A percentile compares a stretch with the other conserved stretches of the same genome.
phyloP scores from a whole-genome alignment of 148 eudicot species.

The Vaccinium darrowii region DNA sequence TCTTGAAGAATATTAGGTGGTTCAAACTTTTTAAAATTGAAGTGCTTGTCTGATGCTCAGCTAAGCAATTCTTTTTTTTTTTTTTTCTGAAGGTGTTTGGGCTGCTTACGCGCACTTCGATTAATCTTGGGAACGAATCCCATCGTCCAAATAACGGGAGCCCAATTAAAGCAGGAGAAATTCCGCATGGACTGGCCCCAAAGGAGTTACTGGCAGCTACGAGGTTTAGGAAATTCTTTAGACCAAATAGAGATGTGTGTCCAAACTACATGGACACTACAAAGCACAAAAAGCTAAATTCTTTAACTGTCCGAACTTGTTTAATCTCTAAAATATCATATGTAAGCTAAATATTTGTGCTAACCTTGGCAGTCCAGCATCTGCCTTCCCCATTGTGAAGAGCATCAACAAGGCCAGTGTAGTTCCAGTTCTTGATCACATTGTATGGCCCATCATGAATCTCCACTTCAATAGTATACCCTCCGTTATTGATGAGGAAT shows the following conservation, averaged over 20 bases:
- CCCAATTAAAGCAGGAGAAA: neutral
- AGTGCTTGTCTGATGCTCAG: neutral
- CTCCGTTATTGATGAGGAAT: slow-evolving; percentile 84
- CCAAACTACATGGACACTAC: neutral
- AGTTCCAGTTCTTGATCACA: slow-evolving; percentile 82
- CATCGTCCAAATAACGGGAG: neutral
- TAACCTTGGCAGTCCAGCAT: slow-evolving; percentile 78
- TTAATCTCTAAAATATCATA: too few species aligned
- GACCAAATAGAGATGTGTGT: neutral
- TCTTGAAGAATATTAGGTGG: neutral
- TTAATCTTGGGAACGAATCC: neutral
- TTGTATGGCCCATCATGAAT: slow-evolving; percentile 89
- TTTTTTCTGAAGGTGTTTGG: neutral
- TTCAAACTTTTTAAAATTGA: neutral
- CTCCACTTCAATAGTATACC: slow-evolving; percentile 86
- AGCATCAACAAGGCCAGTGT: slow-evolving; percentile 66
- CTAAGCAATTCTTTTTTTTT: neutral
- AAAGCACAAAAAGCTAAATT: neutral
- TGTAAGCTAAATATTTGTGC: neutral
- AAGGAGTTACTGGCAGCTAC: neutral
- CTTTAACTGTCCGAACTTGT: too few species aligned
- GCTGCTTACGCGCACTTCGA: neutral
- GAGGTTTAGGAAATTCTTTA: neutral
- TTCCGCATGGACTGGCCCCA: neutral
- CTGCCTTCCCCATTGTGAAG: slow-evolving; percentile 67